Evolutionary conservation across 192 early-diverging fungal genomes (phyloP).

Genomic region (Mortierella antarctica): DNA sequence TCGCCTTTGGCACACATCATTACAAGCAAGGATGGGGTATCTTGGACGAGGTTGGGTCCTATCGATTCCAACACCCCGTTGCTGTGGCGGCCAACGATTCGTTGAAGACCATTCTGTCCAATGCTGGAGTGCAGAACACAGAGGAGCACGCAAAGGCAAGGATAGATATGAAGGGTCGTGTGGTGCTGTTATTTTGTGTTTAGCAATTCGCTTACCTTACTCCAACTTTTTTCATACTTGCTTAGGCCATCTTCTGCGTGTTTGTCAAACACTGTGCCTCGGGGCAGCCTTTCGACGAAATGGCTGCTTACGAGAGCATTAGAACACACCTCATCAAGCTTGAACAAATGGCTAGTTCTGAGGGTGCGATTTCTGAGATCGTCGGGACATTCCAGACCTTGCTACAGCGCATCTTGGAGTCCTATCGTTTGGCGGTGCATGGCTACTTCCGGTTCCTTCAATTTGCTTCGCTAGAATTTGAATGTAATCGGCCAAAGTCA

Average conservation of each 20-base stretch:
- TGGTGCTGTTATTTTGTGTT: not conserved
- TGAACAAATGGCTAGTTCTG: conserved; percentile 8
- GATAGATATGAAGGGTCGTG: not conserved
- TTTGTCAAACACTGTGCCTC: conserved; percentile 53
- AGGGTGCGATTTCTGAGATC: conserved; percentile 9
- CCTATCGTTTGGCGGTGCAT: conserved; percentile 34
- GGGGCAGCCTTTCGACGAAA: conserved; percentile 47
- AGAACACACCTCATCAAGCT: conserved; percentile 26
- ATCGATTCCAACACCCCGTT: conserved; percentile 46
- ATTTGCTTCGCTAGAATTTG: conserved; percentile 36
- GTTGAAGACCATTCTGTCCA: conserved; percentile 13
- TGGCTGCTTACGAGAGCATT: conserved; percentile 28
- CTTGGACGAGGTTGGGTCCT: conserved; percentile 60
- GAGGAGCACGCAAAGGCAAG: conserved; percentile 45
- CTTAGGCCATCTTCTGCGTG: conserved; percentile 28
- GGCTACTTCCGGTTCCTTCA: conserved; percentile 50
- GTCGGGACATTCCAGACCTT: conserved; percentile 25
- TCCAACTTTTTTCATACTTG: not conserved
- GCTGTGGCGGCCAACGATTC: conserved; percentile 32
- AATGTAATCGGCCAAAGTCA: conserved; percentile 23
- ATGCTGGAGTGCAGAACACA: conserved; percentile 13
- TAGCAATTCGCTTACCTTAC: not conserved
- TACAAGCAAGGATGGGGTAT: conserved; percentile 68
- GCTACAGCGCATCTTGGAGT: conserved; percentile 28
- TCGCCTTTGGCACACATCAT: conserved; percentile 64